Base-by-base conservation (phyloP, 768 basidiomycete genomes). In the Paxillus involutus region DNA sequence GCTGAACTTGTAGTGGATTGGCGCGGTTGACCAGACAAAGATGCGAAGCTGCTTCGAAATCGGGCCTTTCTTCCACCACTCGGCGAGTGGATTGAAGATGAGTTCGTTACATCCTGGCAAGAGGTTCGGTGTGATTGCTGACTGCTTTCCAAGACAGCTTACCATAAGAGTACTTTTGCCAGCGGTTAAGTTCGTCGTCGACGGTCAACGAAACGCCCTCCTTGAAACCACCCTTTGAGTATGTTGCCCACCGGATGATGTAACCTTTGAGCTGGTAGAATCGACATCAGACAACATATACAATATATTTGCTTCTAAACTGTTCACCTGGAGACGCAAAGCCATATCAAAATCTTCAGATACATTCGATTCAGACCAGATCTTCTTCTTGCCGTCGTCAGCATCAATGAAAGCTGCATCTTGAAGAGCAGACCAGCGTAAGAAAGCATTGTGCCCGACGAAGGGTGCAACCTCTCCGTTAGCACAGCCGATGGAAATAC, bases 131-230 rank as follows among this genome's bases (percentile, higher is more conserved):
- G 4, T 53, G 29, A 54, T 1, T 3, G 3, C 1, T n/a, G 0
- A 26, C n/a, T 16, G 61, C 1, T 60, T 76, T 73, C 43, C 64
- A 80, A 76, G 32, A 74, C 79, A 26, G 58, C 60, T 66, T 3
- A 63, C 86, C 88, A 70, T 89, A 90, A 0, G 88, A 76, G 58
- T 91, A 91, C 68, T 94, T 96, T 63, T 94, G 91, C 94, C 94
- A 97, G 3, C 94, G 72, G 62, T 94, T 94, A 9, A 97, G 73
- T 68, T 97, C 94, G 60, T 97, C 93, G 51, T 94, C 91, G 52
- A 85, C 87, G 0, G 94, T 94, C 26, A 97, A 72, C 0, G 89
- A 91, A 17, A 97, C 93, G 58, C 94, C 94, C 63, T 97, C 94
- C 72, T 93, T 89, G 79, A 95, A 95, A 1, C 85, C 89, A 39